phyloP scores from a whole-genome alignment of 2,329 filamentous ascomycete genomes.

The Akanthomyces uredinophilus region DNA sequence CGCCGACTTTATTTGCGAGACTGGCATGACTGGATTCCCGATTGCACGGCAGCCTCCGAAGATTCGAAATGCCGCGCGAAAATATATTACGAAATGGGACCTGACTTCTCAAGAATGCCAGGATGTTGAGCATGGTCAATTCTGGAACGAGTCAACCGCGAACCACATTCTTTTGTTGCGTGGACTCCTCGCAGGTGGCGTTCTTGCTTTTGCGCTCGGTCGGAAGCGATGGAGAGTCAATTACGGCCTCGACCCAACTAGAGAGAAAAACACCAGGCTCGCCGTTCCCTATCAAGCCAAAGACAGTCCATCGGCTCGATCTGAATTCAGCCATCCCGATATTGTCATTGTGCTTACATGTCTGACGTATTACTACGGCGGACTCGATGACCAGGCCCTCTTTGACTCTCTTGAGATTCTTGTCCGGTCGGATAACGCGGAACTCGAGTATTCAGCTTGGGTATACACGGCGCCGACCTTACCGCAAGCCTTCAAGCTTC shows the following conservation, averaged over 20 bases:
- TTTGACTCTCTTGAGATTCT: slow-evolving; percentile 38
- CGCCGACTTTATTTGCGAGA: slow-evolving; percentile 25
- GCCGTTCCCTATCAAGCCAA: slow-evolving; percentile 58
- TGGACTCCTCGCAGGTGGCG: slow-evolving; percentile 50
- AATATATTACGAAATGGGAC: background rate
- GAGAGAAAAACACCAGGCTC: slow-evolving; percentile 39
- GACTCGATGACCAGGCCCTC: slow-evolving; percentile 44
- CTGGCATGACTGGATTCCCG: slow-evolving; percentile 38
- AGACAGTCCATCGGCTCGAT: slow-evolving; percentile 47
- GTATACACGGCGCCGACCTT: slow-evolving; percentile 31
- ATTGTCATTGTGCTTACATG: slow-evolving; percentile 51
- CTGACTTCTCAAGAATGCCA: background rate
- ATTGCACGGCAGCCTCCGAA: slow-evolving; percentile 29
- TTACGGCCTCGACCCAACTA: slow-evolving; percentile 48
- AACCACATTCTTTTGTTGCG: slow-evolving; percentile 34
- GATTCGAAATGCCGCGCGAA: background rate
- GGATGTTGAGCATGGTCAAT: background rate
- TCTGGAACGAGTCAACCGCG: background rate
- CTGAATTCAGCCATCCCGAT: slow-evolving; percentile 61
- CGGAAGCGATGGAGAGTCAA: slow-evolving; percentile 61
- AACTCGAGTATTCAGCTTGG: slow-evolving; percentile 48
- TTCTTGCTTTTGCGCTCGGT: slow-evolving; percentile 48
- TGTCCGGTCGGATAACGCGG: slow-evolving; percentile 40
- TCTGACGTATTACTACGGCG: slow-evolving; percentile 52
- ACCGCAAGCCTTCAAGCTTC: slow-evolving; percentile 31